phyloP scores from a whole-genome alignment of 2,329 filamentous ascomycete species.

The Aspergillus fischeri region DNA sequence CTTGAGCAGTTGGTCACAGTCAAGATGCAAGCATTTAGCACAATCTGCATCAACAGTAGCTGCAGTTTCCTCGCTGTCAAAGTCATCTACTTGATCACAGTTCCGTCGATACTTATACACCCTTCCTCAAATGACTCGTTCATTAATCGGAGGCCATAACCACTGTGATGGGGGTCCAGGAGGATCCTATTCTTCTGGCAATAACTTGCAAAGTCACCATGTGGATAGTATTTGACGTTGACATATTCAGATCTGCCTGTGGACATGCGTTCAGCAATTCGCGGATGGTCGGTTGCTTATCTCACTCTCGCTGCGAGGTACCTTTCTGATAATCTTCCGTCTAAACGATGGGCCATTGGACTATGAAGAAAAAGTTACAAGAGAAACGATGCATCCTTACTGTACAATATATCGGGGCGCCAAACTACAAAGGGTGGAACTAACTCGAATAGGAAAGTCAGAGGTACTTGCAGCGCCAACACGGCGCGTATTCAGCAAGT shows the following conservation, averaged over 20 bases:
- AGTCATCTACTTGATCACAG: constrained; percentile 1
- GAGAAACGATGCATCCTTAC: no score
- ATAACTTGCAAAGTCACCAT: constrained; percentile 4
- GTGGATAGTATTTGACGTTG: constrained; percentile 9
- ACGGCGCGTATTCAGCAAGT: constrained; percentile 18
- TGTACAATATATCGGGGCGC: neutral
- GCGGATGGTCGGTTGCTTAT: constrained; percentile 5
- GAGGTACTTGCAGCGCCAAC: constrained; percentile 13
- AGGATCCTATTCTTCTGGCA: constrained; percentile 1
- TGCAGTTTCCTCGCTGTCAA: constrained; percentile 17
- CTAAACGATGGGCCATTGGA: neutral
- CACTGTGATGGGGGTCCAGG: constrained; percentile 8
- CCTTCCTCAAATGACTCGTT: no score
- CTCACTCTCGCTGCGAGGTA: constrained; percentile 4
- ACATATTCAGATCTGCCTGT: neutral
- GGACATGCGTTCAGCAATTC: constrained; percentile 5
- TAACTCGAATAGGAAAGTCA: neutral
- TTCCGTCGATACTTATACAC: neutral
- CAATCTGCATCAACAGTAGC: constrained; percentile 17
- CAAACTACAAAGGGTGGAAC: neutral
- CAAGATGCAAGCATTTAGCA: constrained; percentile 27
- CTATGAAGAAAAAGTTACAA: neutral
- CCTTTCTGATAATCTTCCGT: constrained; percentile 8
- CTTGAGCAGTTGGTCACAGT: constrained; percentile 24
- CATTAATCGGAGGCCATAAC: neutral